Evolutionary conservation across 208 protist species (phyloP).

Genomic region (Acanthamoeba lenticulata): DNA sequence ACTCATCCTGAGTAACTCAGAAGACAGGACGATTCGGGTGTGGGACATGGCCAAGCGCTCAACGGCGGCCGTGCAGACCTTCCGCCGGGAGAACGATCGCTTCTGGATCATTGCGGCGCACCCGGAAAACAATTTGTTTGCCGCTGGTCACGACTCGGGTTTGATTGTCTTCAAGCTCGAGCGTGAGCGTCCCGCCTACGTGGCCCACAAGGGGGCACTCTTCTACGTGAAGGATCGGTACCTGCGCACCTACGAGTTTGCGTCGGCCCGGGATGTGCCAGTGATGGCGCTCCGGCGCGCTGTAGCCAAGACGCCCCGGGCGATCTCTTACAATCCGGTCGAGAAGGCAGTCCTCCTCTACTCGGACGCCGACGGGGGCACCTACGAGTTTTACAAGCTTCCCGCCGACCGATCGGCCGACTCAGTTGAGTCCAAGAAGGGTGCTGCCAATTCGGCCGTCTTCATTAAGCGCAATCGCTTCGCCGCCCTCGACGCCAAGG

Average conservation of each 20-base stretch:
- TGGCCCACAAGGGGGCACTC: conserved; percentile 76
- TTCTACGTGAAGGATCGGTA: conserved; percentile 87
- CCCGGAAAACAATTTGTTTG: conserved; percentile 95
- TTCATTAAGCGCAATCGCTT: conserved; percentile 96
- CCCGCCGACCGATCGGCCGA: conserved; percentile 71
- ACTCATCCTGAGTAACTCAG: conserved; percentile 95
- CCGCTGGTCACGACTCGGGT: conserved; percentile 96
- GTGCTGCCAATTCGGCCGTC: conserved; percentile 85
- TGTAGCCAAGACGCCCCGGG: conserved; percentile 39
- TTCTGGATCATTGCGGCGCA: conserved; percentile 98
- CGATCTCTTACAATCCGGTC: conserved; percentile 77
- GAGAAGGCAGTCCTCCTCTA: conserved; percentile 74
- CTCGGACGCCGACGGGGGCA: conserved; percentile 85
- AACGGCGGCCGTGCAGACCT: conserved; percentile 90
- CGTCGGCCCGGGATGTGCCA: conserved; percentile 67
- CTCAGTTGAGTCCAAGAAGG: conserved; percentile 84
- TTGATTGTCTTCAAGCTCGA: conserved; percentile 98
- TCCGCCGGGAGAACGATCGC: conserved; percentile 94
- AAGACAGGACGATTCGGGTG: conserved; percentile 95
- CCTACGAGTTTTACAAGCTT: conserved; percentile 89
- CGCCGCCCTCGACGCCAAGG: conserved; percentile 90
- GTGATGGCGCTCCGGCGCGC: conserved; percentile 74
- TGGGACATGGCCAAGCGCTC: conserved; percentile 90
- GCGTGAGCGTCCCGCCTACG: conserved; percentile 94
- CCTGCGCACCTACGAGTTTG: conserved; percentile 84